A percentile compares a stretch with the other conserved stretches of the same genome.
These are phyloP conservation scores for Cytospora paraplurivora DNA, from an alignment of 2,329 filamentous ascomycete species.

Conservation along the genomic window DNA sequence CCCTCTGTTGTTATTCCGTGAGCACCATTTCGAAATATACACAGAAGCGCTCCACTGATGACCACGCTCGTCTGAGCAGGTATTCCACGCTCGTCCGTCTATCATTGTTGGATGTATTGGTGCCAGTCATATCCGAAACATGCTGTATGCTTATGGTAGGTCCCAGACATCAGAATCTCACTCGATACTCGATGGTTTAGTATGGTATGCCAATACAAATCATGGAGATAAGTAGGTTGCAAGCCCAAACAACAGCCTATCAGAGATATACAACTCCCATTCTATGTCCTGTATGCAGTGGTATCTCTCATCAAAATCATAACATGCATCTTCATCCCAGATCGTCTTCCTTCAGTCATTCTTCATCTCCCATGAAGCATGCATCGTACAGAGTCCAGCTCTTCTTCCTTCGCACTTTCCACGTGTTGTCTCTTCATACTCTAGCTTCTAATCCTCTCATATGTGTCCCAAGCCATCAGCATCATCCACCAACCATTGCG, in stretches of 20 bases:
- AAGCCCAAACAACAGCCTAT: too few relatives aligned
- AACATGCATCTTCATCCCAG: background rate
- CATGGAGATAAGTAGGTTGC: too few relatives aligned
- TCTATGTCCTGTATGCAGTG: slow-evolving; percentile 20
- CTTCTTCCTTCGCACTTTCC: background rate
- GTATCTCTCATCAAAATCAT: slow-evolving; percentile 6
- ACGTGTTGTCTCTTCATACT: background rate
- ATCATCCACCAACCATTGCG: slow-evolving; percentile 34
- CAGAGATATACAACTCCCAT: background rate
- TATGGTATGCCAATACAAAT: too few relatives aligned
- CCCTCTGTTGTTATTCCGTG: slow-evolving; percentile 29
- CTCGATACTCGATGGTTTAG: too few relatives aligned
- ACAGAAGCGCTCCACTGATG: background rate
- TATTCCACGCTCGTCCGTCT: background rate
- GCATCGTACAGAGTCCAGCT: background rate
- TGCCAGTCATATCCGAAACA: too few relatives aligned
- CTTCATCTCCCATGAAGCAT: background rate
- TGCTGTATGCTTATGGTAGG: too few relatives aligned
- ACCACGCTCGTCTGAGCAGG: background rate
- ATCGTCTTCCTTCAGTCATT: background rate
- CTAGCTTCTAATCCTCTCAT: background rate
- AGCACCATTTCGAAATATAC: slow-evolving; percentile 31
- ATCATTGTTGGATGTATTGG: too few relatives aligned
- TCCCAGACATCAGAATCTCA: too few relatives aligned
- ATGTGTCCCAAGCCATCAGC: slow-evolving; percentile 23